These are phyloP conservation scores for Daucus carota DNA, from an alignment of 129 eudicot genomes.

Conservation along the genomic window DNA sequence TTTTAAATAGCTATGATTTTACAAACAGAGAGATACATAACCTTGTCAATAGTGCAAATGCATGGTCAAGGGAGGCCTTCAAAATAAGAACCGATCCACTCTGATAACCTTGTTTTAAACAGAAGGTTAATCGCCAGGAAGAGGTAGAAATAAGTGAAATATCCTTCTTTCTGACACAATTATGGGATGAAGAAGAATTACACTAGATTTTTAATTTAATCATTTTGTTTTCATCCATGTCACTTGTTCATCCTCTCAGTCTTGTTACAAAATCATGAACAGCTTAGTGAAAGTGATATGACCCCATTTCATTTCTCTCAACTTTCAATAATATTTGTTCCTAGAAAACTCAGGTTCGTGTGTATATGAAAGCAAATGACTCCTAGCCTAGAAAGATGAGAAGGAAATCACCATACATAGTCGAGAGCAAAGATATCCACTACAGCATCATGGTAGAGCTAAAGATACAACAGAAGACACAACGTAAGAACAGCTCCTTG, in stretches of 20 bases:
- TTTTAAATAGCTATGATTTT: too few species aligned
- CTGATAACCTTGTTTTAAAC: too few species aligned
- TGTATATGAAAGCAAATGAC: not conserved
- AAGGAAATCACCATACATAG: not conserved
- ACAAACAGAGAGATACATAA: too few species aligned
- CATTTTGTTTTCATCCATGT: not conserved
- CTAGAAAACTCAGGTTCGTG: not conserved
- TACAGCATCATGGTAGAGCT: not conserved
- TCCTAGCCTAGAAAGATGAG: not conserved
- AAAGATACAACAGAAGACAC: constrained; percentile 1
- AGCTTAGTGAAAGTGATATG: not conserved
- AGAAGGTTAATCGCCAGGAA: too few species aligned
- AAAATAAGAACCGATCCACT: too few species aligned
- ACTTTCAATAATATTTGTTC: not conserved
- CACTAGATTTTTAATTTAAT: not conserved
- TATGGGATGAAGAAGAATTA: not conserved
- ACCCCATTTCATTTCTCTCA: not conserved
- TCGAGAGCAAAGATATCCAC: not conserved
- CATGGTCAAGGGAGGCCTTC: too few species aligned
- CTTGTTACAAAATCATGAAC: not conserved
- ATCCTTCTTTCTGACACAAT: not conserved
- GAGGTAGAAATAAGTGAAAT: too few species aligned
- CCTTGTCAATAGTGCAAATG: too few species aligned
- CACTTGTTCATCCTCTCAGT: not conserved
- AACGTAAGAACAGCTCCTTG: not conserved